These are phyloP conservation scores for Fusarium albosuccineum DNA, from an alignment of 2,329 filamentous ascomycete genomes.

Conservation along the genomic window DNA sequence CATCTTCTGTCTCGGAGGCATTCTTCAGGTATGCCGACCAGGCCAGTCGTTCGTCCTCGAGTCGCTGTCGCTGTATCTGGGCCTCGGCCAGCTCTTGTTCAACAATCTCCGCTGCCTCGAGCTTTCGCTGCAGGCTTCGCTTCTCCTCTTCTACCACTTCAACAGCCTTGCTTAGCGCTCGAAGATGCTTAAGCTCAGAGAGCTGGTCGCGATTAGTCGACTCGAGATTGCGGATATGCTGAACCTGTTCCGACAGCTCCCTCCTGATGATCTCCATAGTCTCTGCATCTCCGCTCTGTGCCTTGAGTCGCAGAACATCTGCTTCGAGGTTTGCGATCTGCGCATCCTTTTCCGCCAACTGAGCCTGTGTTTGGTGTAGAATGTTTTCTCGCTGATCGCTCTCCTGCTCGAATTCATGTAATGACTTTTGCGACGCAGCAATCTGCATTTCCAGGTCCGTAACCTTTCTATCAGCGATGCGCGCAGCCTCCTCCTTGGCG, in stretches of 20 bases:
- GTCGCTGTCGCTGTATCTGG: conserved; percentile 82
- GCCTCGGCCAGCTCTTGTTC: conserved; percentile 84
- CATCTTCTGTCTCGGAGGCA: conserved; percentile 70
- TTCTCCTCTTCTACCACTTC: conserved; percentile 98
- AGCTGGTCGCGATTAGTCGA: conserved; percentile 83
- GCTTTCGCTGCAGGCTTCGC: conserved; percentile 79
- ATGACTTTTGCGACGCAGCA: conserved; percentile 58
- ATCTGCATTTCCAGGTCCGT: conserved; percentile 68
- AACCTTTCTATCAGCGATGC: conserved; percentile 68
- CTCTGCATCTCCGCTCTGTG: conserved; percentile 87
- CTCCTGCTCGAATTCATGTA: conserved; percentile 72
- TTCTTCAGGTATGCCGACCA: conserved; percentile 89
- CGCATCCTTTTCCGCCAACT: conserved; percentile 76
- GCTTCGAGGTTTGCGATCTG: conserved; percentile 82
- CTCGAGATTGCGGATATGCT: conserved; percentile 90
- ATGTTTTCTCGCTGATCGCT: conserved; percentile 66
- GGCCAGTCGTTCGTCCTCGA: conserved; percentile 88
- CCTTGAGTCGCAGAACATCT: conserved; percentile 85
- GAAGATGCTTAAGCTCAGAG: conserved; percentile 82
- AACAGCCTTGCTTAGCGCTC: conserved; percentile 86
- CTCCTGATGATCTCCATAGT: conserved; percentile 87
- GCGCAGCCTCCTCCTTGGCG: conserved; percentile 77
- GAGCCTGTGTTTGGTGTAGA: conserved; percentile 73
- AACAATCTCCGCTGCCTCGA: conserved; percentile 80
- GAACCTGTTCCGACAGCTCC: conserved; percentile 90